Evolutionary conservation across 192 early-diverging fungal species (phyloP).

Genomic region (Polychytrium aggregatum): DNA sequence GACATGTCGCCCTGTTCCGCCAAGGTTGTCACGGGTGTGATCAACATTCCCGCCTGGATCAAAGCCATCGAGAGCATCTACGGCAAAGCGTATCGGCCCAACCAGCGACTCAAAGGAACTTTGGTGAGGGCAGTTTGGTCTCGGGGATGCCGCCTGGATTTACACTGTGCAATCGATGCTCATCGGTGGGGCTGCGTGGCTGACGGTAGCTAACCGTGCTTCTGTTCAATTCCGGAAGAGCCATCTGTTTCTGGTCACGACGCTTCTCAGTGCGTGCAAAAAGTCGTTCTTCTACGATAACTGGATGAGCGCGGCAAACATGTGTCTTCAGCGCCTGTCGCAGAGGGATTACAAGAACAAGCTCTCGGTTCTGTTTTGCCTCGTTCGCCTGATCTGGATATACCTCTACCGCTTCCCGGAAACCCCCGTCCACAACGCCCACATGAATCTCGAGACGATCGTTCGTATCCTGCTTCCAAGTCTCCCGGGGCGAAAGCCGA

Average conservation of each 20-base stretch:
- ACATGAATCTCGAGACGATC: constrained; percentile 22
- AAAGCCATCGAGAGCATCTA: constrained; percentile 87
- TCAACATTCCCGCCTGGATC: constrained; percentile 87
- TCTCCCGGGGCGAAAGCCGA: constrained; percentile 25
- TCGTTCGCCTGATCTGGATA: constrained; percentile 81
- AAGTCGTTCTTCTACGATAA: constrained; percentile 80
- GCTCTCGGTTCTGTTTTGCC: constrained; percentile 55
- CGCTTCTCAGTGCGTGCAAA: constrained; percentile 80
- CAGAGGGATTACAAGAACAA: constrained; percentile 15
- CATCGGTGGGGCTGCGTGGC: no score
- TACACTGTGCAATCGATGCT: no score
- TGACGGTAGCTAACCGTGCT: no score
- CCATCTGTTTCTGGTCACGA: constrained; percentile 75
- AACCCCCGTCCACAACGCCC: constrained; percentile 16
- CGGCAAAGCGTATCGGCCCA: no score
- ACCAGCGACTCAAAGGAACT: no score
- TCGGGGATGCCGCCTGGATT: no score
- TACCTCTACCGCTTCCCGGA: constrained; percentile 87
- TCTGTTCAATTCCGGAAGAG: no score
- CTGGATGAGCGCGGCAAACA: constrained; percentile 40
- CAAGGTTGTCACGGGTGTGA: constrained; percentile 79
- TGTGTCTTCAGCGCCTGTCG: constrained; percentile 23
- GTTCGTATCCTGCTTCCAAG: no score
- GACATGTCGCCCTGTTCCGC: neutral
- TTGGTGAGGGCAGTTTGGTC: no score